Evolutionary conservation across 345 rosid species (phyloP), one percentile per base, ranked within the genome.

Genomic region (Citrus hindsii): DNA sequence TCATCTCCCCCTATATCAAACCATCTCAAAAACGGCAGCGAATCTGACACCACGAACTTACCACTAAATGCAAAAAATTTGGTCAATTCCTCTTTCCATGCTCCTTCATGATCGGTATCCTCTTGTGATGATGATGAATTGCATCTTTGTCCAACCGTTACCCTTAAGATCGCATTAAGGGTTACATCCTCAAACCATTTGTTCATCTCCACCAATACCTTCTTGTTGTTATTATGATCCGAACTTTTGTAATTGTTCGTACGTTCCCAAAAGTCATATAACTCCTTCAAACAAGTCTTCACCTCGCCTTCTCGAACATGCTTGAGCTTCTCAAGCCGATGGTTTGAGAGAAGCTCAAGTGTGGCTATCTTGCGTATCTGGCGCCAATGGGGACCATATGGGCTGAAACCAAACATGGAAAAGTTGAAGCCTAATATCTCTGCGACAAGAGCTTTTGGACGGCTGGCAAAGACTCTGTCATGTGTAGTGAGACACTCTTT

Each of bases 381-480:
- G 5, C 51, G 85, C 86, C 90, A 87, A 30, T 77, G 82, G 3
- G 85, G 68, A 28, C 84, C 80, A n/a, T 80, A 85, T 0, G 85
- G 80, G 21, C 74, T 28, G 3, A 80, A 78, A 1, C 83, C 88
- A 4, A 87, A 13, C 77, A 83, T 74, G 42, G 83, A 80, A 10
- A 56, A 42, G 22, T 85, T 63, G 64, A 83, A 87, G 60, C 61
- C 55, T 76, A 85, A 27, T 55, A 62, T 40, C 27, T 85, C 77
- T 0, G 73, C n/a, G 40, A 77, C 79, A 3, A 79, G 46, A 12
- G 83, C 68, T 37, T 63, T 76, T 6, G 82, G 81, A 0, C 84
- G 85, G 33, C 51, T 46, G 51, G 51, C 51, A 46, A 46, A 46
- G 5, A 12, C 51, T 46, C 51, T 46, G 51, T 46, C 51, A 46